These are phyloP conservation scores for Plasmodium inui DNA, from an alignment of 169 alveolate species.

Conservation along the genomic window DNA sequence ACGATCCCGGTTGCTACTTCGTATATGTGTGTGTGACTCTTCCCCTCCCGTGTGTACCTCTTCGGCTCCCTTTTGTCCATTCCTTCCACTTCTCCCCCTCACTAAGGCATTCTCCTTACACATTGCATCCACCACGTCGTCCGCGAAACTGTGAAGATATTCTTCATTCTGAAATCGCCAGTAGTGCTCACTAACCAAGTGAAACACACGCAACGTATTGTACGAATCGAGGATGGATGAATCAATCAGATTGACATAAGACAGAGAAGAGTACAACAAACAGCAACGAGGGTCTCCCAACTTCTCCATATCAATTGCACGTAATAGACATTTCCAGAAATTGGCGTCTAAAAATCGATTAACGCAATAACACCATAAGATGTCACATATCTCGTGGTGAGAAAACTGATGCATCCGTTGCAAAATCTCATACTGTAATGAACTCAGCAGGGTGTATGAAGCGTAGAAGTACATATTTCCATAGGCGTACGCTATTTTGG, in stretches of 20 bases:
- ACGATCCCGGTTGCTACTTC: neutral
- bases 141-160: conserved; percentile 47
- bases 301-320: conserved; percentile 48
- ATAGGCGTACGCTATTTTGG: conserved; percentile 64
- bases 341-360: conserved; percentile 42
- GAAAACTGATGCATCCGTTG: conserved; percentile 69
- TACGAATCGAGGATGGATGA: conserved; percentile 52
- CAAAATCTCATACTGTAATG: conserved; percentile 64
- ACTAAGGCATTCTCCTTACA: conserved; percentile 13
- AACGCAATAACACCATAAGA: conserved; percentile 68
- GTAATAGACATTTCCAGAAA: conserved; percentile 56
- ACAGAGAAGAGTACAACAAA: conserved; percentile 54
- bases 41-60: neutral
- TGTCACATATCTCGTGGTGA: conserved; percentile 49
- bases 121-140: conserved; percentile 27
- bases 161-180: conserved; percentile 34
- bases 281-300: conserved; percentile 42
- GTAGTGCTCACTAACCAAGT: conserved; percentile 25
- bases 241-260: conserved; percentile 61
- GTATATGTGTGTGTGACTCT: neutral
- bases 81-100: neutral
- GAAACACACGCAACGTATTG: conserved; percentile 57
- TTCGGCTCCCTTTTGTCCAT: neutral
- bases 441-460: conserved; percentile 50
- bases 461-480: conserved; percentile 45